A percentile compares a stretch with the other conserved stretches of the same genome.
Evolutionary conservation across 495 filamentous ascomycete species (phyloP).

Genomic region (Aspergillus mulundensis): DNA sequence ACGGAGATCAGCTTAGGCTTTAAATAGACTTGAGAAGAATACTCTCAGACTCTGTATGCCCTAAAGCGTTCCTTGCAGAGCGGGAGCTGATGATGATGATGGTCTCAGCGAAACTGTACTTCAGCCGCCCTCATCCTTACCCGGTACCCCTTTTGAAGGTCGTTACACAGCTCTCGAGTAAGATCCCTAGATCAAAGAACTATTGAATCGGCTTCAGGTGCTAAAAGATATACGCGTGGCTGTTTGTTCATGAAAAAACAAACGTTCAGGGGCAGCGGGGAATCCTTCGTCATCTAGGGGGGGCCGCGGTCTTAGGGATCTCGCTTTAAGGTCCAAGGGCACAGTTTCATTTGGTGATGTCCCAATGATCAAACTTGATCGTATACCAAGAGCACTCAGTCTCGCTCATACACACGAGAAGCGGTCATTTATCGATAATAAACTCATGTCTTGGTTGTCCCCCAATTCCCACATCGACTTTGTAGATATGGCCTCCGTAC

Average conservation of each 20-base stretch:
- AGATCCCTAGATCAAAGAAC: neutral
- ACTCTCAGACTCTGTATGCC: no score
- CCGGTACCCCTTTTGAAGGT: neutral
- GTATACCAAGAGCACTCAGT: neutral
- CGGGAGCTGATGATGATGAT: neutral
- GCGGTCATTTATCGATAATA: slow-evolving; percentile 19
- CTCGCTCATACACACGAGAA: neutral
- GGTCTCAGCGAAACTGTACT: neutral
- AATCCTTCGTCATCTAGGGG: neutral
- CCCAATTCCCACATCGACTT: slow-evolving; percentile 61
- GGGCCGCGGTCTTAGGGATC: no score
- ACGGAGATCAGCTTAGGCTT: neutral
- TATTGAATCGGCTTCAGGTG: slow-evolving; percentile 2
- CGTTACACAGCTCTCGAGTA: slow-evolving; percentile 1
- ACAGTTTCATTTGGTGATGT: neutral
- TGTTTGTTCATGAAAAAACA: neutral
- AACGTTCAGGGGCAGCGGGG: neutral
- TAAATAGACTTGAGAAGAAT: no score
- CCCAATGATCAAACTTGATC: neutral
- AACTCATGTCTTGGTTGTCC: slow-evolving; percentile 58
- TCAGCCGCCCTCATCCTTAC: neutral
- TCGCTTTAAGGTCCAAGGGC: no score
- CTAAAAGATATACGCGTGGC: neutral
- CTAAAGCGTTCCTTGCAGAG: no score
- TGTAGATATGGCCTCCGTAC: slow-evolving; percentile 63